phyloP scores from a whole-genome alignment of 1,139 yeast species.

The Diutina siamensis region DNA sequence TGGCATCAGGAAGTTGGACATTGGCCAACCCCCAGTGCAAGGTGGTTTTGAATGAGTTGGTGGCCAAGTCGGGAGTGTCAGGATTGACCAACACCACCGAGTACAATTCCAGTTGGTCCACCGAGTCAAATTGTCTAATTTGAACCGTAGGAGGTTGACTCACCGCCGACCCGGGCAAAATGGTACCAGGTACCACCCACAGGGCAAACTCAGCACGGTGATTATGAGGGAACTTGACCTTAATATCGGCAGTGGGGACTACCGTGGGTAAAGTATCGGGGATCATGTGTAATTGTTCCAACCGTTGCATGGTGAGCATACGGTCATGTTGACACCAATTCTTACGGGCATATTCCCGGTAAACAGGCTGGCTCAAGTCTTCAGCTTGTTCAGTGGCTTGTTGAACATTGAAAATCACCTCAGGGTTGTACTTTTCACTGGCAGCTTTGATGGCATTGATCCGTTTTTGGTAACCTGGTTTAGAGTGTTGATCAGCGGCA shows the following conservation, averaged over 20 bases:
- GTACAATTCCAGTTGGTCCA: constrained; percentile 39
- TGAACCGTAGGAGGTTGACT: constrained; percentile 63
- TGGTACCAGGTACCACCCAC: constrained; percentile 72
- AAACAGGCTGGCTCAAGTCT: constrained; percentile 71
- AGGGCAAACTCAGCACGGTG: constrained; percentile 35
- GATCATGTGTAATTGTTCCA: constrained; percentile 74
- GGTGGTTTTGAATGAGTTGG: constrained; percentile 59
- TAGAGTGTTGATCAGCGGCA: constrained; percentile 6
- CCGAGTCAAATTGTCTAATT: constrained; percentile 63
- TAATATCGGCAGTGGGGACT: constrained; percentile 70
- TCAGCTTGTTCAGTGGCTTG: constrained; percentile 24
- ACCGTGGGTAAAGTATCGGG: constrained; percentile 93
- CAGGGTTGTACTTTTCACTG: constrained; percentile 71
- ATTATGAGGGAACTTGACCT: constrained; percentile 64
- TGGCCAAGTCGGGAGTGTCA: constrained; percentile 70
- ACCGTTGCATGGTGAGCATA: constrained; percentile 75
- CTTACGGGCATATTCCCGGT: constrained; percentile 52
- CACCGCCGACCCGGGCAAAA: constrained; percentile 64
- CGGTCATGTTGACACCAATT: constrained; percentile 64
- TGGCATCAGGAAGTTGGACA: constrained; percentile 47
- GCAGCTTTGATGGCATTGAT: constrained; percentile 15
- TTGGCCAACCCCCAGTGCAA: constrained; percentile 74
- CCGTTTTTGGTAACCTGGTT: neutral
- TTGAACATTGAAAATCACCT: constrained; percentile 60
- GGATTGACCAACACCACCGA: constrained; percentile 81